These are phyloP conservation scores for Sistotremastrum niveocremeum DNA, from an alignment of 768 basidiomycete species.

Conservation along the genomic window DNA sequence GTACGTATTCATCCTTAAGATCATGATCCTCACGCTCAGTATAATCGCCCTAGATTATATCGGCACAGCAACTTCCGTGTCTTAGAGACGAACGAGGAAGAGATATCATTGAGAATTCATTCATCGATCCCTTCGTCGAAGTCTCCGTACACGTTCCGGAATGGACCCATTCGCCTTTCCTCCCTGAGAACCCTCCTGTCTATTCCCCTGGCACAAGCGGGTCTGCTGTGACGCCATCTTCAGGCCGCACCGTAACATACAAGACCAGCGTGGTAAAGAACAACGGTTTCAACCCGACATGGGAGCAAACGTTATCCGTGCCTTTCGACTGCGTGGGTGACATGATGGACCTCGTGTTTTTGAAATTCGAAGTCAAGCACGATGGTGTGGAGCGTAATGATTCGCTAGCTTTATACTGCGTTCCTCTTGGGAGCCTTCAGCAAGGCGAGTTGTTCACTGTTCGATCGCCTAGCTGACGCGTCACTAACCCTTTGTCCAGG, in stretches of 20 bases:
- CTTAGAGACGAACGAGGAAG: slow-evolving; percentile 48
- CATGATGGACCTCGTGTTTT: slow-evolving; percentile 76
- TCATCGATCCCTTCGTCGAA: slow-evolving; percentile 67
- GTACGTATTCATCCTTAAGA: slow-evolving; percentile 21
- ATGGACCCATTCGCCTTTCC: slow-evolving; percentile 32
- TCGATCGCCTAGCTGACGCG: slow-evolving; percentile 2
- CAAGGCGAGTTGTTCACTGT: slow-evolving; percentile 36
- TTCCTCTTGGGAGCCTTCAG: slow-evolving; percentile 55
- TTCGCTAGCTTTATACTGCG: slow-evolving; percentile 62
- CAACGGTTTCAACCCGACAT: slow-evolving; percentile 88
- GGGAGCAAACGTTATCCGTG: slow-evolving; percentile 57
- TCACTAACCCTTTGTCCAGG: slow-evolving; percentile 29
- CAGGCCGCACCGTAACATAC: slow-evolving; percentile 33
- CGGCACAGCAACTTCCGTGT: slow-evolving; percentile 80
- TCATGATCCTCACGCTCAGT: not conserved
- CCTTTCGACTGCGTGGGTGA: slow-evolving; percentile 66
- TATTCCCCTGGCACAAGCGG: slow-evolving; percentile 3
- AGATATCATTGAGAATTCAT: slow-evolving; percentile 44
- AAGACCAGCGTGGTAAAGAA: slow-evolving; percentile 59
- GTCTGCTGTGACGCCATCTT: slow-evolving; percentile 15
- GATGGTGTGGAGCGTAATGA: slow-evolving; percentile 45
- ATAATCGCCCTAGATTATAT: slow-evolving; percentile 39
- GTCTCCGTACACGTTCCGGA: slow-evolving; percentile 67
- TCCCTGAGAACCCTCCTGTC: slow-evolving; percentile 11
- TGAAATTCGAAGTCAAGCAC: slow-evolving; percentile 62